phyloP scores from a whole-genome alignment of 805 yeast species.

The Candida michaelii region DNA sequence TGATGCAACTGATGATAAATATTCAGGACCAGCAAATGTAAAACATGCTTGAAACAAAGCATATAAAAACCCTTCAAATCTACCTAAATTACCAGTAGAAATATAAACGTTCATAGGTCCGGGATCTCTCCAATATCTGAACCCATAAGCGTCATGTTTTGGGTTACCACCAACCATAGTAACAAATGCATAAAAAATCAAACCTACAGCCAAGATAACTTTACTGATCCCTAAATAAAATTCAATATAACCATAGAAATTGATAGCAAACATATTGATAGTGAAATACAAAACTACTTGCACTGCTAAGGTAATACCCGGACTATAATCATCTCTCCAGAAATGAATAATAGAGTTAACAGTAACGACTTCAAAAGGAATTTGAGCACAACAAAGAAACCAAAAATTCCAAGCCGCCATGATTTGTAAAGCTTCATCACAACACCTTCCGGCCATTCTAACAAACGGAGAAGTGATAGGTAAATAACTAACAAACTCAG shows the following conservation, averaged over 20 bases:
- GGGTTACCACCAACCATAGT: conserved; percentile 92
- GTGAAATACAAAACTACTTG: conserved; percentile 63
- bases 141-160: conserved; percentile 52
- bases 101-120: conserved; percentile 35
- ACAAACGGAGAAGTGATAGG: conserved; percentile 80
- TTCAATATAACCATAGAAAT: conserved; percentile 77
- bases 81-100: conserved; percentile 53
- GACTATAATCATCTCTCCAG: conserved; percentile 76
- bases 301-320: conserved; percentile 66
- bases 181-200: conserved; percentile 70
- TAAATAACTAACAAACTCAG: conserved; percentile 75
- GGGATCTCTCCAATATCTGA: conserved; percentile 43
- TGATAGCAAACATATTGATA: conserved; percentile 72
- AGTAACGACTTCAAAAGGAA: conserved; percentile 82
- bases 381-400: conserved; percentile 70
- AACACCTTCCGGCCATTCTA: conserved; percentile 69
- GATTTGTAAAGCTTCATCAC: conserved; percentile 72
- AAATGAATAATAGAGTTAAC: conserved; percentile 76
- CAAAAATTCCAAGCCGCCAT: conserved; percentile 81
- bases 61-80: conserved; percentile 70
- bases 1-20: conserved; percentile 81
- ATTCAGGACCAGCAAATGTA: conserved; percentile 86
- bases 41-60: conserved; percentile 72
- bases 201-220: conserved; percentile 70
- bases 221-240: conserved; percentile 72